These are phyloP conservation scores for Elsinoe australis DNA, from an alignment of 2,329 filamentous ascomycete genomes.

Conservation along the genomic window DNA sequence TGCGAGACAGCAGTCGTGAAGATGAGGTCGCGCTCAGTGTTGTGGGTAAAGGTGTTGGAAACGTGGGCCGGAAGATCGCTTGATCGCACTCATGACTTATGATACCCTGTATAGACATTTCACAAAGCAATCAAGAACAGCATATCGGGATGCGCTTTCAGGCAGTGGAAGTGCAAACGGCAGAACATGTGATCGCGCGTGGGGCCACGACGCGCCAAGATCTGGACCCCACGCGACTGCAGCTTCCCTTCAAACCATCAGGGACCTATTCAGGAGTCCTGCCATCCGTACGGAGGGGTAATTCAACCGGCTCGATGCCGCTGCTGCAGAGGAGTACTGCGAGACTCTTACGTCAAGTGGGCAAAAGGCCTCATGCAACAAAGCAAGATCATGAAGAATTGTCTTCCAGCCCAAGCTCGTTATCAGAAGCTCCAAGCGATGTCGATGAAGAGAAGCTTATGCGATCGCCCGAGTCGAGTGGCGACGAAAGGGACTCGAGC, in stretches of 20 bases:
- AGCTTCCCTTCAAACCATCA: no score
- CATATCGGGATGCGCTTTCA: no score
- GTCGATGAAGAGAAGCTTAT: constrained; percentile 7
- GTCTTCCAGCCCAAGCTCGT: background rate
- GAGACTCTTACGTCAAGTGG: constrained; percentile 1
- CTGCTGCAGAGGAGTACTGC: background rate
- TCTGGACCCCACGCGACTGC: constrained; percentile 5
- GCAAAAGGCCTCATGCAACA: background rate
- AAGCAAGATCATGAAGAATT: constrained; percentile 3
- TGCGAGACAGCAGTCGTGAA: constrained; percentile 59
- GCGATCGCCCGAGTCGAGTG: constrained; percentile 6
- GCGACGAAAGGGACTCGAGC: background rate
- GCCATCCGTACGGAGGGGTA: no score
- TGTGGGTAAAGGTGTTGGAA: constrained; percentile 87
- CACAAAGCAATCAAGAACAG: no score
- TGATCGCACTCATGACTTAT: constrained; percentile 23
- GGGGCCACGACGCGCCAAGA: constrained; percentile 4
- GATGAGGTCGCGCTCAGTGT: constrained; percentile 78
- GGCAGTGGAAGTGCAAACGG: no score
- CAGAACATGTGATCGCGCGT: background rate
- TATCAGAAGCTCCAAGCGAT: constrained; percentile 7
- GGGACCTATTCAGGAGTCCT: no score
- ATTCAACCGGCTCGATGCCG: background rate
- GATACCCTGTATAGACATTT: constrained; percentile 20
- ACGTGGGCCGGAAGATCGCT: constrained; percentile 84